These are phyloP conservation scores for Colletotrichum gigasporum DNA, from an alignment of 2,329 filamentous ascomycete species.

Conservation along the genomic window DNA sequence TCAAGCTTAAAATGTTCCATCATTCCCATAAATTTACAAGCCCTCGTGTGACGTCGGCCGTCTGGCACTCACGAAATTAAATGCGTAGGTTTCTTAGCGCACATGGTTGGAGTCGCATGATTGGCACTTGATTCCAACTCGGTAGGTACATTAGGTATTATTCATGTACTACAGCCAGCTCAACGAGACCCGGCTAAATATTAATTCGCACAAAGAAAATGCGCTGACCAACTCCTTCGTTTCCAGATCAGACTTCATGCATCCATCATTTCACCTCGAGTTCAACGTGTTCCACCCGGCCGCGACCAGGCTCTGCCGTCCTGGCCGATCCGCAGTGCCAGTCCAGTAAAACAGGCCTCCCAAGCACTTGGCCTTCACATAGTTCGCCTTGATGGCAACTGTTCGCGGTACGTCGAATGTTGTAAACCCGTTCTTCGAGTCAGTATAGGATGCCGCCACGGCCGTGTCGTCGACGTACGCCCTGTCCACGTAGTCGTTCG, in stretches of 20 bases:
- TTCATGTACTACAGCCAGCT: no score
- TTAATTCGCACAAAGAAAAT: no score
- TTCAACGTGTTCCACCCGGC: constrained; percentile 65
- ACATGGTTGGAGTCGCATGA: no score
- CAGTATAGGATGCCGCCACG: constrained; percentile 67
- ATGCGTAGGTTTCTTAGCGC: no score
- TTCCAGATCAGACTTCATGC: no score
- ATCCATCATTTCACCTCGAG: not conserved
- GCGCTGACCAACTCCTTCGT: no score
- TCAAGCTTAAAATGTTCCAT: constrained; percentile 11
- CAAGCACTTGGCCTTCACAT: constrained; percentile 62
- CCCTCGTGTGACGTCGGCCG: not conserved
- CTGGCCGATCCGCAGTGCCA: constrained; percentile 66
- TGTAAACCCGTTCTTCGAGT: constrained; percentile 60
- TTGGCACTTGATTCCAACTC: no score
- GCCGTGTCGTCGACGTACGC: constrained; percentile 58
- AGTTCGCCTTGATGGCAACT: constrained; percentile 69
- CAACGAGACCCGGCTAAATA: no score
- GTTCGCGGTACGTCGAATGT: constrained; percentile 72
- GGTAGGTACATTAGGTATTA: no score
- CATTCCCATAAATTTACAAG: not conserved
- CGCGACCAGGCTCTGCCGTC: constrained; percentile 65
- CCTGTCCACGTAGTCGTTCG: constrained; percentile 55
- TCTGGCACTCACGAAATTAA: no score
- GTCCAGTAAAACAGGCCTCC: constrained; percentile 77